A percentile compares a stretch with the other conserved stretches of the same genome.
Conservation (phyloP, 2,329 filamentous ascomycete species). For the Diaporthe amygdali region DNA sequence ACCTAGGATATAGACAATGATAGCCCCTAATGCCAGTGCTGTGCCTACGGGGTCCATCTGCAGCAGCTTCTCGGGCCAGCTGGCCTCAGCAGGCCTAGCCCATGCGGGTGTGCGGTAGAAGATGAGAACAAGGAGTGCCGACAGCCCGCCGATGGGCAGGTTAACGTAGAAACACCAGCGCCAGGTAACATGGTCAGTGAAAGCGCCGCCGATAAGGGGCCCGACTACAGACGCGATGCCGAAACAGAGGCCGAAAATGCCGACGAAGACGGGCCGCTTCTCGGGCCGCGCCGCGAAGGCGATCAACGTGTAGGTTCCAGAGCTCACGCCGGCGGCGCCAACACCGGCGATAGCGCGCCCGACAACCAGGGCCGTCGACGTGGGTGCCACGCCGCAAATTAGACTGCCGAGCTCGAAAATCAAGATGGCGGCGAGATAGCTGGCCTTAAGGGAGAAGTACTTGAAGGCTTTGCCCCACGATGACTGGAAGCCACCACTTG, state of each 20-base stretch:
- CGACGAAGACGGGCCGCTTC: background rate
- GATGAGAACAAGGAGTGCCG: background rate
- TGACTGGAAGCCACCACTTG: background rate
- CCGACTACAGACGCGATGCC: background rate
- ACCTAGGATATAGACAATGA: conserved; percentile 42
- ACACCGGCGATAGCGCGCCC: background rate
- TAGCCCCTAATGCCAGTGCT: conserved; percentile 39
- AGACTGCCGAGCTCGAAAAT: conserved; percentile 8
- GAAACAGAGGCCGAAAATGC: background rate
- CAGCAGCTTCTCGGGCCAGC: conserved; percentile 37
- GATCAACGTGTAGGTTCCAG: background rate
- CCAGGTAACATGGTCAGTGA: background rate
- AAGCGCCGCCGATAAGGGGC: background rate
- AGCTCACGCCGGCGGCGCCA: background rate
- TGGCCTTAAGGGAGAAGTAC: background rate
- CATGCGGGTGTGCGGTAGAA: background rate
- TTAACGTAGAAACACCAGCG: conserved; percentile 8
- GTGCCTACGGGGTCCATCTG: conserved; percentile 44
- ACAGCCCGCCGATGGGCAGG: background rate
- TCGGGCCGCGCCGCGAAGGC: background rate
- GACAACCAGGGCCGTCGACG: background rate
- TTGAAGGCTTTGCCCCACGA: background rate
- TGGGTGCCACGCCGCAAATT: background rate
- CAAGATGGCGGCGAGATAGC: background rate
- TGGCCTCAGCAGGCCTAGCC: background rate